These are phyloP conservation scores for Emydomyces testavorans DNA, from an alignment of 2,329 filamentous ascomycete genomes.

Conservation along the genomic window DNA sequence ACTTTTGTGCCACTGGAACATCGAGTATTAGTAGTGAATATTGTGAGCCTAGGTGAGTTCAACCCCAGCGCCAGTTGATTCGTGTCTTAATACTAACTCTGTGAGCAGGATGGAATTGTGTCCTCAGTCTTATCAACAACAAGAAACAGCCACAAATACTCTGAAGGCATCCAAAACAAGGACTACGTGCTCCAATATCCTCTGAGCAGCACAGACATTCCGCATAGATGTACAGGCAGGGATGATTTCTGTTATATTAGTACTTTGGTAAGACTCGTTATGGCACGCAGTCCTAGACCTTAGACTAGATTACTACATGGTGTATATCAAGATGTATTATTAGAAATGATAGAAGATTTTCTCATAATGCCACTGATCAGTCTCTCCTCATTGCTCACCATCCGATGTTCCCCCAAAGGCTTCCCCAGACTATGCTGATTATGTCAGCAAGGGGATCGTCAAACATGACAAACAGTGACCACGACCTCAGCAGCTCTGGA, in stretches of 20 bases:
- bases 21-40: conserved; percentile 74
- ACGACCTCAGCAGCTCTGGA: too few relatives aligned
- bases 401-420: too few relatives aligned
- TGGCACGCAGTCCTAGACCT: background rate
- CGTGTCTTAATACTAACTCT: background rate
- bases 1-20: conserved; percentile 73
- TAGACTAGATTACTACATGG: background rate
- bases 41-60: conserved; percentile 56
- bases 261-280: background rate
- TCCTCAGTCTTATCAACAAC: conserved; percentile 40
- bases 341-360: background rate
- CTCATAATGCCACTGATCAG: too few relatives aligned
- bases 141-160: conserved; percentile 22
- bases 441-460: too few relatives aligned
- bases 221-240: background rate
- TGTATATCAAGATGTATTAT: background rate
- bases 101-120: conserved; percentile 43
- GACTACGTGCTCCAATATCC: conserved; percentile 17
- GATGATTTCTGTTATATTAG: background rate
- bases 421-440: too few relatives aligned
- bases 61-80: background rate
- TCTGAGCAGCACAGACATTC: background rate
- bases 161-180: conserved; percentile 1
- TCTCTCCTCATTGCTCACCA: too few relatives aligned
- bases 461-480: too few relatives aligned